phyloP scores from a whole-genome alignment of 1,284 basidiomycete species.

The Austroboletus niveus region DNA sequence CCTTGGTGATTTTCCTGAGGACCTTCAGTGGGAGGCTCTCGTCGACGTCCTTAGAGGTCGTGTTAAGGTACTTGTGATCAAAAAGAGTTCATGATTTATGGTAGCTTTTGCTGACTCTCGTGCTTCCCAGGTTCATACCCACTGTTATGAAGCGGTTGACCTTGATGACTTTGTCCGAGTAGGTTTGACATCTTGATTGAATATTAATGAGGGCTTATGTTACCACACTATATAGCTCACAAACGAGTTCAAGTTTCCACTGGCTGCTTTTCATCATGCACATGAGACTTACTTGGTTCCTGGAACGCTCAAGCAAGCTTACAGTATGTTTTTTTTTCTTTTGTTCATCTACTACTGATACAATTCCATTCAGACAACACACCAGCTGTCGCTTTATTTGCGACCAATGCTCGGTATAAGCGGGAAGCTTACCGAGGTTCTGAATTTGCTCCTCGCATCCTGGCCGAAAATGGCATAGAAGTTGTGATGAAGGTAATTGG shows the following conservation, averaged over 20 bases:
- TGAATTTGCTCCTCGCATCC: constrained; percentile 80
- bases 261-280: constrained; percentile 81
- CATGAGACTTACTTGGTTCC: constrained; percentile 80
- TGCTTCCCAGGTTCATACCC: constrained; percentile 61
- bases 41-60: constrained; percentile 83
- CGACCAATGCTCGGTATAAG: constrained; percentile 71
- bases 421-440: constrained; percentile 84
- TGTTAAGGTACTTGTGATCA: constrained; percentile 52
- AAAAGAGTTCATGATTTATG: not conserved
- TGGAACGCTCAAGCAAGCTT: constrained; percentile 69
- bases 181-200: constrained; percentile 26
- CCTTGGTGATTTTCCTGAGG: constrained; percentile 70
- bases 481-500: constrained; percentile 73
- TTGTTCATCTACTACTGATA: not conserved
- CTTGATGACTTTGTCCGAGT: constrained; percentile 75
- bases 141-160: constrained; percentile 81
- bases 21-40: constrained; percentile 80
- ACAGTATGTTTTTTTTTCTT: constrained; percentile 40
- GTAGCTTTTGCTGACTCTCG: not conserved
- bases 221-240: constrained; percentile 48
- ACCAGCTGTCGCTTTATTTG: constrained; percentile 76
- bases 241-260: constrained; percentile 77
- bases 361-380: constrained; percentile 36
- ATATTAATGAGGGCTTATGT: constrained; percentile 5
- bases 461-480: constrained; percentile 70